phyloP scores from a whole-genome alignment of 2,329 filamentous ascomycete species.

The Lachnellula subtilissima region DNA sequence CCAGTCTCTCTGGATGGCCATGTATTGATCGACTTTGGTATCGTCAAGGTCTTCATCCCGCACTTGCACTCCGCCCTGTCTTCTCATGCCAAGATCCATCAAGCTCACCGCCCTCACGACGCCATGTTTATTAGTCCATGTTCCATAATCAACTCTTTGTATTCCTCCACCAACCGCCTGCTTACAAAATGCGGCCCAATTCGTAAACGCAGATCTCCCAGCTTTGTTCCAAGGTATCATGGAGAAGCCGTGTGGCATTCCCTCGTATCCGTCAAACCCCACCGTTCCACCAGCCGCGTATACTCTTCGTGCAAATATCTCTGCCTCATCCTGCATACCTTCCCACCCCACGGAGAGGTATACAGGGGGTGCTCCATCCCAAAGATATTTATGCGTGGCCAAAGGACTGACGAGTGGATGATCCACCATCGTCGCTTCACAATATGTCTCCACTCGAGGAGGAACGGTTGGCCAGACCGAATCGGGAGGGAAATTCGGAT shows the following conservation, averaged over 20 bases:
- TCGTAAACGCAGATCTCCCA: neutral
- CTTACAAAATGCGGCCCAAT: neutral
- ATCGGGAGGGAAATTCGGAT: neutral
- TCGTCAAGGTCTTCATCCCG: neutral
- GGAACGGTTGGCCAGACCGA: neutral
- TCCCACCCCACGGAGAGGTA: neutral
- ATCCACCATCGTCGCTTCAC: neutral
- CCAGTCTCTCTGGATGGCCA: neutral
- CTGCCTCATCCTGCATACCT: neutral
- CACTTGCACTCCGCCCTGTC: neutral
- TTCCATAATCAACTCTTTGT: neutral
- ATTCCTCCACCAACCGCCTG: neutral
- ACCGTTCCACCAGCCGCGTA: neutral
- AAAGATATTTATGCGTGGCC: neutral
- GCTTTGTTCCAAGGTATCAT: neutral
- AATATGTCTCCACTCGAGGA: neutral
- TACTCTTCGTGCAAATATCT: neutral
- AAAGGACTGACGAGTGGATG: neutral
- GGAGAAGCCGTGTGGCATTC: constrained; percentile 1
- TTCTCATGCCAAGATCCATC: neutral
- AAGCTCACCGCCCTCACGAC: neutral
- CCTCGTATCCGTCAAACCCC: neutral
- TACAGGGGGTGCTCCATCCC: constrained; percentile 1
- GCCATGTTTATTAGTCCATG: neutral
- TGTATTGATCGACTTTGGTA: neutral